Percentiles rank a stretch among this genome's conserved stretches.
These are phyloP conservation scores for Flaveria linearis DNA, from an alignment of 129 eudicot genomes.

Conservation along the genomic window DNA sequence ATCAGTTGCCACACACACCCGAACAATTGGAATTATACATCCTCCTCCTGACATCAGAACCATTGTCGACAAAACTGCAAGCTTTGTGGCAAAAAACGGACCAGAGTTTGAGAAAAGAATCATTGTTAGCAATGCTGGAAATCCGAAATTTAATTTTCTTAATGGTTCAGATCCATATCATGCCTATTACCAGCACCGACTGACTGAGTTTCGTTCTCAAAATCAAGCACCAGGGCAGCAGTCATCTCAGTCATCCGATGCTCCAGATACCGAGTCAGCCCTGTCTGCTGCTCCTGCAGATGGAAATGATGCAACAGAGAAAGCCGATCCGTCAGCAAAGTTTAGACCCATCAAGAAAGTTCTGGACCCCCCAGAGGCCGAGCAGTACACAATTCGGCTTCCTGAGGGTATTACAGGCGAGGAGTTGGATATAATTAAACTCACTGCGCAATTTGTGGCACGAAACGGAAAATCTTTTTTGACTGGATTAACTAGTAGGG, in stretches of 20 bases:
- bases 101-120: constrained; percentile 85
- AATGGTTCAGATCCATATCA: constrained; percentile 86
- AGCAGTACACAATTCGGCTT: constrained; percentile 82
- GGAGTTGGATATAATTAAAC: constrained; percentile 79
- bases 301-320: constrained; percentile 42
- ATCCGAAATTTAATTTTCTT: constrained; percentile 82
- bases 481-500: constrained; percentile 77
- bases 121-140: constrained; percentile 64
- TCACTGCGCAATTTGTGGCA: constrained; percentile 92
- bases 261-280: constrained; percentile 41
- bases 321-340: constrained; percentile 73
- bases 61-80: constrained; percentile 80
- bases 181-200: constrained; percentile 84
- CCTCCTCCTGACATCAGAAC: constrained; percentile 90
- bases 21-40: constrained; percentile 82
- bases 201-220: constrained; percentile 67
- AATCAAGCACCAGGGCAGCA: constrained; percentile 49
- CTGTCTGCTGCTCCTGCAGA: constrained; percentile 42
- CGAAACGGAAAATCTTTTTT: constrained; percentile 80
- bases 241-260: constrained; percentile 46
- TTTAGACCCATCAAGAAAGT: constrained; percentile 70
- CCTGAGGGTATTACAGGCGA: constrained; percentile 94
- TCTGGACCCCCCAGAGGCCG: constrained; percentile 91
- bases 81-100: constrained; percentile 89
- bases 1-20: constrained; percentile 78